These are phyloP conservation scores for Puccinia horiana DNA, from an alignment of 1,284 basidiomycete species.

Conservation along the genomic window DNA sequence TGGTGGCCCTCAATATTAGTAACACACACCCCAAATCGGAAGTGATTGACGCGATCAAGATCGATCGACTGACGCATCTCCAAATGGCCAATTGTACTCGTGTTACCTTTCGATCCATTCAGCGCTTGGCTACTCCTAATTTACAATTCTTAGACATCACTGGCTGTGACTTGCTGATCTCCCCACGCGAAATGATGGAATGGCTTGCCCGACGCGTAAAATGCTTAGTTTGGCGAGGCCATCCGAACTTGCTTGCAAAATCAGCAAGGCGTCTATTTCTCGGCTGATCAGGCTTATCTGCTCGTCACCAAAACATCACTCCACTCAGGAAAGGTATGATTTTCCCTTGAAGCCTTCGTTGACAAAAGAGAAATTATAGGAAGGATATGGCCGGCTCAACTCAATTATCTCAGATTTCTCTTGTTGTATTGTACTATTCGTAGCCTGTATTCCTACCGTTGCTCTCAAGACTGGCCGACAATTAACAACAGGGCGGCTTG, in stretches of 20 bases:
- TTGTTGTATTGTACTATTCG: not conserved
- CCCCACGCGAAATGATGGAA: constrained; percentile 32
- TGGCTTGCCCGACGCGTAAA: constrained; percentile 19
- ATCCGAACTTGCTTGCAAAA: not conserved
- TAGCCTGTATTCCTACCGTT: not conserved
- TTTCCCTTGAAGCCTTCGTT: not conserved
- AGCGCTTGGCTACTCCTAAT: not conserved
- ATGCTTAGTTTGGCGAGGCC: not conserved
- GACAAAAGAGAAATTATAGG: too few relatives aligned
- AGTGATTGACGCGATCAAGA: constrained; percentile 25
- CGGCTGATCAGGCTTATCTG: not conserved
- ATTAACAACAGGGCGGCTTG: not conserved
- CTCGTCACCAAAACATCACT: not conserved
- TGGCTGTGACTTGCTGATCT: constrained; percentile 39
- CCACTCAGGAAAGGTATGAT: too few relatives aligned
- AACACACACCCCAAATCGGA: not conserved
- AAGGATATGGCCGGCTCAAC: too few relatives aligned
- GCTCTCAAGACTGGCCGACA: not conserved
- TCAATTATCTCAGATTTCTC: not conserved
- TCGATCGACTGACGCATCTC: constrained; percentile 13
- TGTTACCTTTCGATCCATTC: not conserved
- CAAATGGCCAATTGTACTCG: constrained; percentile 22
- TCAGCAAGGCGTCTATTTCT: constrained; percentile 10
- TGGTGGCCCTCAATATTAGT: constrained; percentile 18
- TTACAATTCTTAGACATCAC: constrained; percentile 25